phyloP scores from a whole-genome alignment of 768 basidiomycete genomes.

The Trametes elegans region DNA sequence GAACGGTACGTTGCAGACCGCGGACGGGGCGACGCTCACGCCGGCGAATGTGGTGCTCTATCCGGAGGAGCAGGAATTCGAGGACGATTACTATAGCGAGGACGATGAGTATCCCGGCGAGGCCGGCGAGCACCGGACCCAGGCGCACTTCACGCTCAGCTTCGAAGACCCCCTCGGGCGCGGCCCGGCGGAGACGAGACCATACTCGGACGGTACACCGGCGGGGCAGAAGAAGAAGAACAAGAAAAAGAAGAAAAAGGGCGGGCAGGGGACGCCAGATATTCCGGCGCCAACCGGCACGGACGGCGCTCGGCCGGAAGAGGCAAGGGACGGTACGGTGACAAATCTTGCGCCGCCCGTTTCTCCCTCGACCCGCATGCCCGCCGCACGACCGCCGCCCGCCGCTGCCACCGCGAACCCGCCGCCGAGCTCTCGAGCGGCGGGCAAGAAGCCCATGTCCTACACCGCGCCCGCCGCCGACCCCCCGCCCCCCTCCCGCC shows the following conservation, averaged over 20 bases:
- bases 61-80: constrained; percentile 37
- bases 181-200: constrained; percentile 20
- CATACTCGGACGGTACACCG: constrained; percentile 11
- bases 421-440: constrained; percentile 77
- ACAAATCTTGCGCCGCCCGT: constrained; percentile 37
- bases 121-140: constrained; percentile 26
- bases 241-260: constrained; percentile 22
- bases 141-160: constrained; percentile 41
- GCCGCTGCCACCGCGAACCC: constrained; percentile 39
- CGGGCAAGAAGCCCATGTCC: constrained; percentile 91
- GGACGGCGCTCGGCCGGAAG: constrained; percentile 15
- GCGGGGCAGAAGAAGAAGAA: constrained; percentile 20
- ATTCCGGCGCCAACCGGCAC: constrained; percentile 28
- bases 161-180: constrained; percentile 33
- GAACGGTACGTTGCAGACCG: constrained; percentile 22
- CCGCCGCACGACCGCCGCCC: constrained; percentile 40
- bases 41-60: constrained; percentile 36
- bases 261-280: constrained; percentile 21
- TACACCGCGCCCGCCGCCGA: constrained; percentile 46
- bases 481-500: constrained; percentile 32
- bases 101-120: constrained; percentile 44
- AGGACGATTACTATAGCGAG: constrained; percentile 47
- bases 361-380: constrained; percentile 42
- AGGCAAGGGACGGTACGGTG: constrained; percentile 19
- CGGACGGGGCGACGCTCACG: constrained; percentile 11